Conservation (phyloP, 208 protist genomes). For the Leishmania amazonensis region DNA sequence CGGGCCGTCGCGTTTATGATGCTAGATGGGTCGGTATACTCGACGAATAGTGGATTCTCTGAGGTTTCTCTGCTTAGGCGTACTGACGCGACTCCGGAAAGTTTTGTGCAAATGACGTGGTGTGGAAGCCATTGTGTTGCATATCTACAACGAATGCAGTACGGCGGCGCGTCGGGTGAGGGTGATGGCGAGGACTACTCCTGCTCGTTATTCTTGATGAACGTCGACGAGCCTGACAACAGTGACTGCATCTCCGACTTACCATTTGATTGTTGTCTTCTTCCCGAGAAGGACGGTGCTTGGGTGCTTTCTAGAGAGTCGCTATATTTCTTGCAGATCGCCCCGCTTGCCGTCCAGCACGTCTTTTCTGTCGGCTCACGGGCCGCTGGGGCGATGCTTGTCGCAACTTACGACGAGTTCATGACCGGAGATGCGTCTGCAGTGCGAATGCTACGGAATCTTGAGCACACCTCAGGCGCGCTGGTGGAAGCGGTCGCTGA, state of each 20-base stretch:
- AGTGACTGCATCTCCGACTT: slow-evolving; percentile 65
- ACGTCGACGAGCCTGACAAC: slow-evolving; percentile 45
- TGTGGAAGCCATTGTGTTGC: slow-evolving; percentile 49
- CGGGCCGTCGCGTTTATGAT: slow-evolving; percentile 54
- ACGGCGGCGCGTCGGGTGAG: slow-evolving; percentile 6
- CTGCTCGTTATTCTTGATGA: slow-evolving; percentile 50
- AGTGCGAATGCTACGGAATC: slow-evolving; percentile 67
- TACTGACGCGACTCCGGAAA: slow-evolving; percentile 11
- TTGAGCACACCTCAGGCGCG: slow-evolving; percentile 45
- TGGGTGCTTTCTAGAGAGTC: slow-evolving; percentile 46
- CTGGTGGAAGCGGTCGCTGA: slow-evolving; percentile 83
- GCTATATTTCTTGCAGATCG: slow-evolving; percentile 78
- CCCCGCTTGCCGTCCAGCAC: slow-evolving; percentile 42
- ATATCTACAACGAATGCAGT: slow-evolving; percentile 40
- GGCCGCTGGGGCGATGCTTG: slow-evolving; percentile 57
- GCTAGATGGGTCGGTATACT: slow-evolving; percentile 65
- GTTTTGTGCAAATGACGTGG: slow-evolving; percentile 56
- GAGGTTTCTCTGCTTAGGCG: slow-evolving; percentile 50
- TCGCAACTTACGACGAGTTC: slow-evolving; percentile 80
- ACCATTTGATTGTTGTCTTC: slow-evolving; percentile 42
- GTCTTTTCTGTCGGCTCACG: slow-evolving; percentile 80
- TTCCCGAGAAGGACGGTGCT: slow-evolving; percentile 68
- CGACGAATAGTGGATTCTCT: slow-evolving; percentile 54
- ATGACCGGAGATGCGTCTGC: slow-evolving; percentile 69
- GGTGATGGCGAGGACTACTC: slow-evolving; percentile 27